Evolutionary conservation across 768 basidiomycete species (phyloP).

Genomic region (Fomitopsis pulvina): DNA sequence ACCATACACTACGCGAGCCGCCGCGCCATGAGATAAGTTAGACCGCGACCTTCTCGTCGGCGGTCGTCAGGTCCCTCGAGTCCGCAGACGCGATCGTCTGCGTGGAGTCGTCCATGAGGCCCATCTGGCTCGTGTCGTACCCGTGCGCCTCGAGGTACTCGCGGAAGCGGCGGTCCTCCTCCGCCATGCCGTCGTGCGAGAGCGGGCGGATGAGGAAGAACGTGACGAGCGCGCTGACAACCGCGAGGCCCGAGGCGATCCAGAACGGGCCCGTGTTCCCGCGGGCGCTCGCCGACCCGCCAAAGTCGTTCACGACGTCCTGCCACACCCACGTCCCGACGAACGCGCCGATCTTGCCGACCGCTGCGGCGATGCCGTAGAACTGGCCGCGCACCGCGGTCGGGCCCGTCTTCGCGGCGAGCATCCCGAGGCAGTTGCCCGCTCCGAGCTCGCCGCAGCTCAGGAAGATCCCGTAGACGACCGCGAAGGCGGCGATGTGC

Average conservation of each 20-base stretch:
- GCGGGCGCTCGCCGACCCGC: conserved; percentile 39
- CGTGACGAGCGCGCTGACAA: conserved; percentile 70
- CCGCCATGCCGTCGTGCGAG: conserved; percentile 68
- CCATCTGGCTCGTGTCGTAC: conserved; percentile 74
- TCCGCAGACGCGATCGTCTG: conserved; percentile 14
- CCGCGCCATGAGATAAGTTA: no score
- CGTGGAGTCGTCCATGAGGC: conserved; percentile 31
- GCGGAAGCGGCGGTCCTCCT: conserved; percentile 79
- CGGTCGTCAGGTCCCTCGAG: background rate
- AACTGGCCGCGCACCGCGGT: conserved; percentile 83
- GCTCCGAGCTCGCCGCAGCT: conserved; percentile 86
- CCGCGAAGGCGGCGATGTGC: conserved; percentile 72
- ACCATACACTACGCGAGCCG: no score
- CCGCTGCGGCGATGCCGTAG: conserved; percentile 80
- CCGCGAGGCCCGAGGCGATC: conserved; percentile 68
- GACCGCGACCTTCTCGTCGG: background rate
- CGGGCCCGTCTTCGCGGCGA: conserved; percentile 81
- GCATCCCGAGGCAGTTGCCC: conserved; percentile 79
- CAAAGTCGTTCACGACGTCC: conserved; percentile 41
- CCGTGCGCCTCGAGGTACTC: conserved; percentile 74
- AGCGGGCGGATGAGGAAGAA: conserved; percentile 72
- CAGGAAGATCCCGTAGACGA: conserved; percentile 81
- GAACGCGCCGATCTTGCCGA: conserved; percentile 83
- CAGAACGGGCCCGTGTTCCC: conserved; percentile 86
- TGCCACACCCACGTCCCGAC: conserved; percentile 68